Evolutionary conservation across 192 early-diverging fungal species (phyloP), one percentile per base, ranked within the genome.

Genomic region (Ramicandelaber brevisporus): DNA sequence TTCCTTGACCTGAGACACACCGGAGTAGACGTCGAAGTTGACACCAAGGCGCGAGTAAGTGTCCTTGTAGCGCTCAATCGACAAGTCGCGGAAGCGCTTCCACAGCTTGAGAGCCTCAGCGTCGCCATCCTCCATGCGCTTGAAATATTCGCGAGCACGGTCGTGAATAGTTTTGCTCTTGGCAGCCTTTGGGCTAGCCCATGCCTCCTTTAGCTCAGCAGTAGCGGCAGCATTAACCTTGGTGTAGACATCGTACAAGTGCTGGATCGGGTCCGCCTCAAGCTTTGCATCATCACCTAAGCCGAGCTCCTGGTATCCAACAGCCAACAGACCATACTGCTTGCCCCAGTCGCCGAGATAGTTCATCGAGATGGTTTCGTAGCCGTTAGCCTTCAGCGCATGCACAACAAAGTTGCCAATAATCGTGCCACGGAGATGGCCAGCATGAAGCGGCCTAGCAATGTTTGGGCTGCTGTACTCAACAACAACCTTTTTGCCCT

Each of bases 331-430:
- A 38, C 86, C 93, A 44, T 85, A 99, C 59, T 96, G 90, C 53
- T 90, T 99, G 35, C 93, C 93, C 93, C 93, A 99, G 50, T 99
- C 90, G 33, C 93, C 93, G 18, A 99, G 57, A 51, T 99, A 90
- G 64, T 99, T 99, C 60, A 93, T 79, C 21, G 67, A 57, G 27
- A 87, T 56, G n/a, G 70, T 71, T n/a, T 81, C 70, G 59, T 74
- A 85, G 6, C 93, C 93, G 34, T 78, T 71, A 18, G 76, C 80
- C 27, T 67, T 48, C 46, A 82, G 62, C 12, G 75, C 61, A 29
- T 87, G 78, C 41, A 55, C 57, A 33, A 96, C 61, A 50, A 90
- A 85, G 46, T 75, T 72, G 44, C 93, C 93, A 38, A 99, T 93
- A 36, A 99, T 96, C 14, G 90, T 99, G 34, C 73, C 76, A 27